These are phyloP conservation scores for Candida silvicultrix DNA, from an alignment of 805 yeast species.

Conservation along the genomic window DNA sequence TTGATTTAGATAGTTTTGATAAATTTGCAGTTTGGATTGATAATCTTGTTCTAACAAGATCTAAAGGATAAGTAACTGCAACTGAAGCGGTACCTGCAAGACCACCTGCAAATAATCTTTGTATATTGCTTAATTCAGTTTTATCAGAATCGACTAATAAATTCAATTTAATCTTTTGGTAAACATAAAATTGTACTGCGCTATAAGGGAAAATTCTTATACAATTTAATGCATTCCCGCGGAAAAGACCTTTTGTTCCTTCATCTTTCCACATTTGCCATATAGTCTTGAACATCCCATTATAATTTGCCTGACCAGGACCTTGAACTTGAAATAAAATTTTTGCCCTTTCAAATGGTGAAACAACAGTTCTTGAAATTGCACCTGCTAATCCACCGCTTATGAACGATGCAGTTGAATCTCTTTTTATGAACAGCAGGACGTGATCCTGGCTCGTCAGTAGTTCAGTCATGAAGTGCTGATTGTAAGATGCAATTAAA, in stretches of 20 bases:
- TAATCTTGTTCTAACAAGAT: conserved; percentile 82
- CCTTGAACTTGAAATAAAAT: conserved; percentile 87
- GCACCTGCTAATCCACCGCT: conserved; percentile 81
- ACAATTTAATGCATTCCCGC: conserved; percentile 91
- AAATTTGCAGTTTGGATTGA: conserved; percentile 81
- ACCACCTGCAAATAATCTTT: conserved; percentile 72
- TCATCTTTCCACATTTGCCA: conserved; percentile 79
- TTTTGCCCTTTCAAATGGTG: conserved; percentile 93
- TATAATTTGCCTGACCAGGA: conserved; percentile 36
- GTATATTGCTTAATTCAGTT: conserved; percentile 39
- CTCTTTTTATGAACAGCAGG: conserved; percentile 28
- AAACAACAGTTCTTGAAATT: conserved; percentile 81
- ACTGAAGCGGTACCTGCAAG: conserved; percentile 79
- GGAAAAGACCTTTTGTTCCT: conserved; percentile 82
- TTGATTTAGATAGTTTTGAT: conserved; percentile 35
- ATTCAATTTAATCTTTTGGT: conserved; percentile 52
- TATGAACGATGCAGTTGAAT: conserved; percentile 55
- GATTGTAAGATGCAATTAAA: too few species aligned
- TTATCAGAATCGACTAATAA: conserved; percentile 22
- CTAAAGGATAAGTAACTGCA: conserved; percentile 84
- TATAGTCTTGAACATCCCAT: conserved; percentile 73
- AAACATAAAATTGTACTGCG: conserved; percentile 89
- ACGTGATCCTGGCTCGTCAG: conserved; percentile 1
- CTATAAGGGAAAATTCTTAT: conserved; percentile 87
- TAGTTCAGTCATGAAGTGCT: conserved; percentile 1